Percentiles rank a stretch among this genome's conserved stretches.
Conservation (phyloP, 345 rosid species). For the Citrus sinensis region DVS_A1.0 CM039163.1:47863501-47864000, state of each 20-base stretch:
- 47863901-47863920: slow-evolving; percentile 12
- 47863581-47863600: too few relatives aligned
- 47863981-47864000: slow-evolving; percentile 21
- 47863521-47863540: too few relatives aligned
- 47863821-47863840: slow-evolving; percentile 9
- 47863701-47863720: background rate
- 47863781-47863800: background rate
- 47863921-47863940: slow-evolving; percentile 25
- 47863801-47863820: slow-evolving; percentile 3
- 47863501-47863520: too few relatives aligned
- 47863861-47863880: background rate
- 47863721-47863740: background rate
- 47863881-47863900: slow-evolving; percentile 21
- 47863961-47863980: slow-evolving; percentile 2
- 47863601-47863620: background rate
- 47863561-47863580: background rate
- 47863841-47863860: background rate
- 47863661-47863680: background rate
- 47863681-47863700: too few relatives aligned
- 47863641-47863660: background rate
- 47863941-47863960: slow-evolving; percentile 5
- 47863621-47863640: slow-evolving; percentile 4
- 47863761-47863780: background rate
- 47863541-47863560: background rate
- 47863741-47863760: background rate